Evolutionary conservation across 2,329 filamentous ascomycete genomes (phyloP).

Genomic region (Chaetomium sp.): DNA sequence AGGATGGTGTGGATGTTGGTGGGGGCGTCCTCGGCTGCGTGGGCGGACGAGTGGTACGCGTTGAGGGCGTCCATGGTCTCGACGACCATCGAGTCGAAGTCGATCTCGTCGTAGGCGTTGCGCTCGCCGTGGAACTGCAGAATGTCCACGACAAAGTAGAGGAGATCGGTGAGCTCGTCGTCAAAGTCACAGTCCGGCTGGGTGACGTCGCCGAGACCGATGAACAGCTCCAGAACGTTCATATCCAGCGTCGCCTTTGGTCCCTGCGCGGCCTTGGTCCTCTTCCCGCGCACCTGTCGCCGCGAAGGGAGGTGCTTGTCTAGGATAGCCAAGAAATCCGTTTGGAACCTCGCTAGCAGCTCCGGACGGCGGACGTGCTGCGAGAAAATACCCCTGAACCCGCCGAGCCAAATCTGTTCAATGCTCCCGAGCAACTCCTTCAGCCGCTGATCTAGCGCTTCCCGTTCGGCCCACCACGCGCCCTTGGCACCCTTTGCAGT

Average conservation of each 20-base stretch:
- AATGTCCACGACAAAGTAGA: conserved; percentile 96
- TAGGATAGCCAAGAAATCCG: conserved; percentile 75
- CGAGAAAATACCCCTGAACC: conserved; percentile 93
- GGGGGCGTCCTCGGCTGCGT: conserved; percentile 43
- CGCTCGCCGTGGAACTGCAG: conserved; percentile 94
- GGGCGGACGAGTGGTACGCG: conserved; percentile 66
- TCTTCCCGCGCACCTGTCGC: conserved; percentile 61
- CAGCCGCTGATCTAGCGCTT: conserved; percentile 75
- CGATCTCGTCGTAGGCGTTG: conserved; percentile 97
- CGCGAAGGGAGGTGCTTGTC: conserved; percentile 86
- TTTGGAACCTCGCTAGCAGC: conserved; percentile 73
- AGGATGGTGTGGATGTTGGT: conserved; percentile 72
- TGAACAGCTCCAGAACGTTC: conserved; percentile 80
- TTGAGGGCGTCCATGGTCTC: conserved; percentile 84
- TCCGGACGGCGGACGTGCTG: conserved; percentile 65
- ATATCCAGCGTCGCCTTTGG: conserved; percentile 54
- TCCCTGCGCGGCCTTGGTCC: conserved; percentile 43
- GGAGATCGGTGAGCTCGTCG: conserved; percentile 84
- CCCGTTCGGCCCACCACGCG: conserved; percentile 87
- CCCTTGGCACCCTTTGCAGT: conserved; percentile 73
- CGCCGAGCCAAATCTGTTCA: conserved; percentile 91
- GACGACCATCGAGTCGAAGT: conserved; percentile 89
- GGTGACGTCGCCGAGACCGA: conserved; percentile 76
- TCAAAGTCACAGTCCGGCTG: conserved; percentile 74
- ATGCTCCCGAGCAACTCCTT: conserved; percentile 80